phyloP scores from a whole-genome alignment of 805 yeast genomes.

The Metschnikowia gelsemii region DNA sequence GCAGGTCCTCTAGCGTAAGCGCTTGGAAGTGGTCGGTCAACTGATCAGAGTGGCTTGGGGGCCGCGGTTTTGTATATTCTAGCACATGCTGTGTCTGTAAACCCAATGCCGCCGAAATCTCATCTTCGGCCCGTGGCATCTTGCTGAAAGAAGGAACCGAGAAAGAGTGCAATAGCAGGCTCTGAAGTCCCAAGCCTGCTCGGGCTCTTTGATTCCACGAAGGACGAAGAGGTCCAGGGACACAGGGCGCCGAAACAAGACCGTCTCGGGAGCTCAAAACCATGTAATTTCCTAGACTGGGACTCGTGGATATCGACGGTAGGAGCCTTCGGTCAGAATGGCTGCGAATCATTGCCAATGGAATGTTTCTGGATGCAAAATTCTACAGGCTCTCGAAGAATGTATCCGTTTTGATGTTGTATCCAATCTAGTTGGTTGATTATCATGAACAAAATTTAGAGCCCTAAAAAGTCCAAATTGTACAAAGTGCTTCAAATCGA shows the following conservation, averaged over 20 bases:
- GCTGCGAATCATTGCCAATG: slow-evolving; percentile 14
- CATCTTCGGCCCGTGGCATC: slow-evolving; percentile 4
- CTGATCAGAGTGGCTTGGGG: background rate
- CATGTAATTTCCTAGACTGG: slow-evolving; percentile 11
- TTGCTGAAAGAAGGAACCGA: slow-evolving; percentile 9
- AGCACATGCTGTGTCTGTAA: slow-evolving; percentile 2
- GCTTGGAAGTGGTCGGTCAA: slow-evolving; percentile 1
- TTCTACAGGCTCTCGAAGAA: too few species aligned
- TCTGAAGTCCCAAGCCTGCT: too few species aligned
- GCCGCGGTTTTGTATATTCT: slow-evolving; percentile 5
- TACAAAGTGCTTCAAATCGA: too few species aligned
- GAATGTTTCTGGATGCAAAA: background rate
- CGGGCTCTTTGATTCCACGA: slow-evolving; percentile 1
- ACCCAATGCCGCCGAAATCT: slow-evolving; percentile 10
- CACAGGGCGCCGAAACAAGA: slow-evolving; percentile 8
- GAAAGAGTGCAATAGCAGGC: background rate
- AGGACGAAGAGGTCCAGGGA: slow-evolving; percentile 1
- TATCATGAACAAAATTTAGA: too few species aligned
- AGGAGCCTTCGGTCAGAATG: slow-evolving; percentile 14
- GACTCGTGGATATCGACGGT: slow-evolving; percentile 11
- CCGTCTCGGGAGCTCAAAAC: slow-evolving; percentile 1
- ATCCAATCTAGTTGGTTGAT: too few species aligned
- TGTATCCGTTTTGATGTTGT: too few species aligned
- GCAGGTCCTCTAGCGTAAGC: slow-evolving; percentile 5
- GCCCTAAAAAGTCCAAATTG: too few species aligned